These are phyloP conservation scores for Candida arabinofermentans DNA, from an alignment of 805 yeast genomes.

Conservation along the genomic window DNA sequence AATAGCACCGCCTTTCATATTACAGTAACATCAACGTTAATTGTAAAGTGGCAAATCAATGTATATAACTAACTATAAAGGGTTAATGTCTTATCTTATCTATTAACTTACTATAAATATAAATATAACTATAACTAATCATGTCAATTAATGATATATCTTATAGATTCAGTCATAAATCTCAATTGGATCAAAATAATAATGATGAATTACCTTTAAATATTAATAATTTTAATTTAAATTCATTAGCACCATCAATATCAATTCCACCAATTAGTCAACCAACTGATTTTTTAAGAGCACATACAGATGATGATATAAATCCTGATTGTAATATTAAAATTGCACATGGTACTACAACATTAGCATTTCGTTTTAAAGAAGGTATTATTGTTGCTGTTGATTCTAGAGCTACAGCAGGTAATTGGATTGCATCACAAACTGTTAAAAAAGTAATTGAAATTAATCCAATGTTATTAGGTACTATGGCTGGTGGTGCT, in stretches of 20 bases:
- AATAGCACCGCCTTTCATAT: too few relatives aligned
- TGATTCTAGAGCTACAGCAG: slow-evolving; percentile 97
- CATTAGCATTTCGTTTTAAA: slow-evolving; percentile 91
- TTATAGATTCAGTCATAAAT: slow-evolving; percentile 23
- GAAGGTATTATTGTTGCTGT: slow-evolving; percentile 96
- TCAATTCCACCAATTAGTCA: slow-evolving; percentile 78
- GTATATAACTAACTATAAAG: too few relatives aligned
- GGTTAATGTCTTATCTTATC: too few relatives aligned
- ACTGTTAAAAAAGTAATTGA: slow-evolving; percentile 96
- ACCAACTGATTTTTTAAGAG: slow-evolving; percentile 90
- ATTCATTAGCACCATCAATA: slow-evolving; percentile 52
- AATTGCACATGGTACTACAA: slow-evolving; percentile 98
- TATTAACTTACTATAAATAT: background rate
- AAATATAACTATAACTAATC: background rate
- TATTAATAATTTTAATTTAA: too few relatives aligned
- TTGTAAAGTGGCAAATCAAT: too few relatives aligned
- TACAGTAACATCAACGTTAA: too few relatives aligned
- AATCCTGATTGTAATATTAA: slow-evolving; percentile 95
- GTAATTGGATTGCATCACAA: slow-evolving; percentile 96
- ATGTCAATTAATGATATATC: slow-evolving; percentile 32
- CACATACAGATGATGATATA: slow-evolving; percentile 93
- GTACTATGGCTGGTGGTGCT: slow-evolving; percentile 99
- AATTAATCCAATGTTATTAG: slow-evolving; percentile 90
- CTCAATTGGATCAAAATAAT: slow-evolving; percentile 22
- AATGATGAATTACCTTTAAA: too few relatives aligned